phyloP scores from a whole-genome alignment of 768 basidiomycete genomes.

The Lentinula guzmanii region DNA sequence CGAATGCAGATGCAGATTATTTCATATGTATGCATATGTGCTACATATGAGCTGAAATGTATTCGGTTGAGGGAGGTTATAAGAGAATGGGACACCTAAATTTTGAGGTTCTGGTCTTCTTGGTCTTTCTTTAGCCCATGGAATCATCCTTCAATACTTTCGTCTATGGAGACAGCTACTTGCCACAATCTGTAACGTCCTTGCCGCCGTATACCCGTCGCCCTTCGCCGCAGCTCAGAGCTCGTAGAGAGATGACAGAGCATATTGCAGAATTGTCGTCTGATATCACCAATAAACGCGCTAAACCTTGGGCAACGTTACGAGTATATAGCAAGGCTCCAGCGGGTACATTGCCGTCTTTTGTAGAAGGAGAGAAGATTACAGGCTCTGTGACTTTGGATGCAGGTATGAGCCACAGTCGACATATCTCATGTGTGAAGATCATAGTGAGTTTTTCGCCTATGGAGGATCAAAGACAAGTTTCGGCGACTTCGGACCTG shows the following conservation, averaged over 20 bases:
- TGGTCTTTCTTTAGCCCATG: not conserved
- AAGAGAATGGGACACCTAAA: not conserved
- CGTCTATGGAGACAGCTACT: not conserved
- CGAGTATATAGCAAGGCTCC: conserved; percentile 37
- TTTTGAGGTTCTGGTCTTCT: not conserved
- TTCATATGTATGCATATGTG: not conserved
- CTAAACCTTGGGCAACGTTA: conserved; percentile 35
- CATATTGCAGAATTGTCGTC: conserved; percentile 1
- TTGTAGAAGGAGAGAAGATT: conserved; percentile 27
- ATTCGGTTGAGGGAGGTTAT: not conserved
- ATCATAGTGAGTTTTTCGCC: conserved; percentile 33
- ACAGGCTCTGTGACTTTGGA: conserved; percentile 29
- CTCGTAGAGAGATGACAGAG: not conserved
- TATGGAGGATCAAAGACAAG: not conserved
- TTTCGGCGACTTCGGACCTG: not conserved
- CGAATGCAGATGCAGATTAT: not conserved
- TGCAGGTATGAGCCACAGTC: conserved; percentile 24
- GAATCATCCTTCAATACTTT: not conserved
- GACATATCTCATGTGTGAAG: conserved; percentile 40
- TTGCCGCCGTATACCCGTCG: not conserved
- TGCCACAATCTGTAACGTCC: conserved; percentile 5
- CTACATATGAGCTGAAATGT: not conserved
- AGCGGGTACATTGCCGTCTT: conserved; percentile 27
- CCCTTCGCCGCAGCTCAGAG: not conserved
- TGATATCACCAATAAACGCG: not conserved